phyloP scores from a whole-genome alignment of 2,329 filamentous ascomycete genomes.

The Waltergamsia citrina region DNA sequence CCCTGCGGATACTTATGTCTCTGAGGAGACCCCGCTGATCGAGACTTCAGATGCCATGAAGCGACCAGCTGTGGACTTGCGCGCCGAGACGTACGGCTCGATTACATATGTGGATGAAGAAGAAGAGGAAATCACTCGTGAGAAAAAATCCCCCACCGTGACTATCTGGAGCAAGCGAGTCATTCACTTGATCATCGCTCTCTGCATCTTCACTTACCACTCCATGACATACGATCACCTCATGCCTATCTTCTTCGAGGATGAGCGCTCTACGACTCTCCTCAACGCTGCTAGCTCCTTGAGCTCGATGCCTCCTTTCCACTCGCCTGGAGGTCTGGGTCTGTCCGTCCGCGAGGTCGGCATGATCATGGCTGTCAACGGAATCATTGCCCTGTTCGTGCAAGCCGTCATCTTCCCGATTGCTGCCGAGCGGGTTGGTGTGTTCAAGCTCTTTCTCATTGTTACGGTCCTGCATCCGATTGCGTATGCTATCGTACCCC shows the following conservation, averaged over 20 bases:
- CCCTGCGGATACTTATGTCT: constrained; percentile 39
- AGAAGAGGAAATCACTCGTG: constrained; percentile 23
- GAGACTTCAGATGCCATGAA: constrained; percentile 67
- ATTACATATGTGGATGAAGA: constrained; percentile 44
- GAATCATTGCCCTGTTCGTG: constrained; percentile 47
- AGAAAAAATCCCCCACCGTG: constrained; percentile 19
- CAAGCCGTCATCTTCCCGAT: constrained; percentile 53
- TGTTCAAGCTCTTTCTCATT: constrained; percentile 48
- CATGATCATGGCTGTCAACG: constrained; percentile 49
- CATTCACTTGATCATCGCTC: constrained; percentile 66
- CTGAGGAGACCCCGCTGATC: constrained; percentile 65
- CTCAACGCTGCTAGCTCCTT: too few species aligned
- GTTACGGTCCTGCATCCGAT: constrained; percentile 52
- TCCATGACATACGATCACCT: constrained; percentile 93
- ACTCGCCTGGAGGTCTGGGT: constrained; percentile 53
- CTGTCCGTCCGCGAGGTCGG: constrained; percentile 54
- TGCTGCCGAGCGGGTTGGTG: constrained; percentile 46
- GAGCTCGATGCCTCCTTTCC: constrained; percentile 32
- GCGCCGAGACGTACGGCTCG: constrained; percentile 72
- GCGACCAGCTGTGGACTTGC: constrained; percentile 62
- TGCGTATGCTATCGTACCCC: constrained; percentile 50
- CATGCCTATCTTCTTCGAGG: constrained; percentile 86
- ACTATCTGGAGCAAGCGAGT: constrained; percentile 52
- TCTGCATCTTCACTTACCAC: constrained; percentile 90
- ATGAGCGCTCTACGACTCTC: constrained; percentile 44